A percentile compares a stretch with the other conserved stretches of the same genome.
Conservation (phyloP, 2,329 filamentous ascomycete genomes). For the Scedosporium dehoogii region DNA sequence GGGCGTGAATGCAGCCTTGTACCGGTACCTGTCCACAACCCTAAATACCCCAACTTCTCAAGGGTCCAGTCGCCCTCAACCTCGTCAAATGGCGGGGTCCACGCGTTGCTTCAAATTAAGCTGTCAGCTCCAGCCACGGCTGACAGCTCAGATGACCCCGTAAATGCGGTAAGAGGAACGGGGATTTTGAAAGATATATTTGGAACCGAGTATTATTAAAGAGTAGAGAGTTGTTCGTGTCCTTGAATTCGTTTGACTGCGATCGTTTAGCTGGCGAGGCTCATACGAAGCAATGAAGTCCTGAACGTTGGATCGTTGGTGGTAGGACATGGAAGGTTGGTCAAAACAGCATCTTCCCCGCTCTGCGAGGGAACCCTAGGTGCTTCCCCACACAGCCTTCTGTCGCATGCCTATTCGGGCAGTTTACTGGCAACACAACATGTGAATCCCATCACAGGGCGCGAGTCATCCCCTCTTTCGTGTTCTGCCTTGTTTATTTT, state of each 20-base stretch:
- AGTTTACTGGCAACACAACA: background rate
- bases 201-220: background rate
- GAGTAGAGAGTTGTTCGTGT: background rate
- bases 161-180: background rate
- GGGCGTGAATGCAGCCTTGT: no score
- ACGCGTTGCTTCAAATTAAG: background rate
- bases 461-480: no score
- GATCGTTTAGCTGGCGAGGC: background rate
- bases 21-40: no score
- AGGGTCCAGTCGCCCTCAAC: background rate
- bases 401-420: background rate
- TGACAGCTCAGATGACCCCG: background rate
- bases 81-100: background rate
- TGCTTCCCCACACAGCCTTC: no score
- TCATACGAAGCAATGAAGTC: background rate
- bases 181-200: background rate
- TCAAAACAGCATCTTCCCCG: background rate
- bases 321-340: background rate
- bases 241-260: background rate
- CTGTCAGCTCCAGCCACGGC: background rate
- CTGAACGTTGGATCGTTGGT: background rate
- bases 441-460: background rate
- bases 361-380: no score
- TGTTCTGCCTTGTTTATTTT: no score
- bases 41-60: background rate